Base-by-base conservation (phyloP, 768 basidiomycete species). In the Lactarius evosmus region DNA sequence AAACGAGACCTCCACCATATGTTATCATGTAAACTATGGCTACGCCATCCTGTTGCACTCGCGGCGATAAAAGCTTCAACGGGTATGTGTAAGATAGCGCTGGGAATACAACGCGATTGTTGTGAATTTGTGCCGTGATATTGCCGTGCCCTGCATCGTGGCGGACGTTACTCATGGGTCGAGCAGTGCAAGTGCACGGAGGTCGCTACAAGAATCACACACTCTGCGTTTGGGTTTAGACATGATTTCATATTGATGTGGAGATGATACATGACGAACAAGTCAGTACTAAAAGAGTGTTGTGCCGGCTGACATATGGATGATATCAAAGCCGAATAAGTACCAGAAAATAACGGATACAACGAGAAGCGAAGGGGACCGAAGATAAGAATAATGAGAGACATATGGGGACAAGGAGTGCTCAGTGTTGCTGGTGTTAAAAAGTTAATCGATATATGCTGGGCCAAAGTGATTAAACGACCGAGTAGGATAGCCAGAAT, bases 1-100 rank as follows among this genome's bases (percentile, higher is more conserved):
- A 86, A 40, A 98, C 90, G 11, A 98, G 80, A 3, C 95, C 95
- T 12, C 95, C 95, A 0, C 95, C 95, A 69, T 98, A 98, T 38
- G 85, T 86, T 62, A 98, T 73, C 19, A 91, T 78, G 69, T 97
- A 98, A 19, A 85, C 86, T 56, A 91, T 75, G 11, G 84, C 89
- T 34, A 92, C 79, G 5, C 77, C 74, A 33, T 78, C 75, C 41
- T 76, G 75, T 41, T 75, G 66, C 11, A 84, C 75, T 54, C 80
- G 80, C 2, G 93, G 92, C 3, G 93, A 88, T 61, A 95, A 77
- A 36, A 97, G 84, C 73, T 96, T 96, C 69, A 97, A 79, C 9
- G 95, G 95, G 72, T 96, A 97, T 1, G 86, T 80, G 8, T 87
- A 89, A 11, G 87, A 86, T 19, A 95, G 79, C 69, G 91, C 84